Base-by-base conservation (phyloP, 1,284 basidiomycete genomes). In the Melampsora abietis-canadensis region DNA sequence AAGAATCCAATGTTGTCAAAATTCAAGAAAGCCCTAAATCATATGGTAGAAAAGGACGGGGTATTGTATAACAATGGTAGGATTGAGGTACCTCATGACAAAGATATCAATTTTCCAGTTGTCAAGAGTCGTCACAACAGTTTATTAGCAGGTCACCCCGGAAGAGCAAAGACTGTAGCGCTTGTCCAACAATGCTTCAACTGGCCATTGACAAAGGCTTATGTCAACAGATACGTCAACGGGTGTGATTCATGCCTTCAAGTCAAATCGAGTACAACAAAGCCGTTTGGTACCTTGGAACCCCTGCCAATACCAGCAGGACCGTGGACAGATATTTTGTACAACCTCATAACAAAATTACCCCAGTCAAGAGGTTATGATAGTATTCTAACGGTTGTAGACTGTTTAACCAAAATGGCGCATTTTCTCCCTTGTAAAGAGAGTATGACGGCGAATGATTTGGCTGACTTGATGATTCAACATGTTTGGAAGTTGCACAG, bases 401-500 rank as follows among this genome's bases (percentile, higher is more conserved):
- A 64, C 27, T 14, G 34, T 1, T 46, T 64, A 24, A 64, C 34
- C 1, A 64, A 44, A n/a, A 64, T 64, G 62, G 4, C n/a, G 2
- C 62, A 64, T 27, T 37, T 64, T 15, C 8, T 64, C 2, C 62
- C 62, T 3, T 64, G 62, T 46, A 64, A 44, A 14, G 47, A 40
- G 8, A 2, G 15, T 10, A 34, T 64, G 14, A 64, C 40, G 3
- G 17, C 34, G 15, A 27, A 64, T 37, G 27, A 40, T 21, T 27
- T 64, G 5, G 31, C 21, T 12, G 62, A 64, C 4, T 1, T 64
- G 1, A 64, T 64, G 62, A 19, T 31, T 3, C 4, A 40, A 17
- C 31, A 64, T 15, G 62, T 44, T 5, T 64, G 34, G 62, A 64
- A 64, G n/a, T 34, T 64, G 2, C 62, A n/a, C n/a, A n/a, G n/a